Evolutionary conservation across 2,329 filamentous ascomycete genomes (phyloP).

Genomic region (Cladobotryum mycophilum): DNA sequence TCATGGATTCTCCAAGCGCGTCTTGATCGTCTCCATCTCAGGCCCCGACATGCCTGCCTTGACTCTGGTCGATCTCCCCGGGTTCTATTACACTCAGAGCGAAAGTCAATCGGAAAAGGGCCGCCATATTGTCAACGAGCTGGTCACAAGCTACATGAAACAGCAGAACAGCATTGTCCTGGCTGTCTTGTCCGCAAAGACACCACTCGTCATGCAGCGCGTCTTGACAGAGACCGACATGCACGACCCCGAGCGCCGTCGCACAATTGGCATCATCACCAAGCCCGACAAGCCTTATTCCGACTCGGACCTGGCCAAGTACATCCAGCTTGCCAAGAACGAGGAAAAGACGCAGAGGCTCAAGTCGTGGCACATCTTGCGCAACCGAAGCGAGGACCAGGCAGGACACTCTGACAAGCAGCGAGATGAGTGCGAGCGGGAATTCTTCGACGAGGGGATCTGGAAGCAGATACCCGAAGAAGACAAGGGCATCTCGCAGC

Average conservation of each 20-base stretch:
- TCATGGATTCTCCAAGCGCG: constrained; percentile 39
- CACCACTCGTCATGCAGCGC: constrained; percentile 34
- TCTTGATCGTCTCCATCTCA: constrained; percentile 42
- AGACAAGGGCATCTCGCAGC: constrained; percentile 23
- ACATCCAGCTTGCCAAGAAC: constrained; percentile 38
- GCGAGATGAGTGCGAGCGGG: constrained; percentile 25
- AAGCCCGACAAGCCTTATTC: constrained; percentile 39
- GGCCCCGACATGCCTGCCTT: constrained; percentile 44
- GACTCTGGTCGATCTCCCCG: constrained; percentile 54
- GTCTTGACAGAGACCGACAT: constrained; percentile 46
- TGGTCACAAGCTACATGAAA: constrained; percentile 51
- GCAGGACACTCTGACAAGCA: constrained; percentile 13
- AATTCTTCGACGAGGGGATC: constrained; percentile 24
- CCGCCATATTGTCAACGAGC: constrained; percentile 36
- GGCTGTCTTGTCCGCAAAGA: constrained; percentile 49
- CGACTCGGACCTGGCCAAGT: constrained; percentile 19
- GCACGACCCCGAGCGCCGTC: constrained; percentile 22
- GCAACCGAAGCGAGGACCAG: constrained; percentile 36
- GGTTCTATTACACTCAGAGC: constrained; percentile 45
- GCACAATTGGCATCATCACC: constrained; percentile 52
- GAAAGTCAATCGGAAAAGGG: constrained; percentile 39
- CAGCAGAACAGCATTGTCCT: constrained; percentile 53
- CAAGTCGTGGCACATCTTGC: constrained; percentile 49
- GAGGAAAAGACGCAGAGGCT: constrained; percentile 28
- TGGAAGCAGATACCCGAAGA: constrained; percentile 25